Evolutionary conservation across 108 stramenopile genomes (phyloP).

Genomic region (Skeletonema tropicum): DNA sequence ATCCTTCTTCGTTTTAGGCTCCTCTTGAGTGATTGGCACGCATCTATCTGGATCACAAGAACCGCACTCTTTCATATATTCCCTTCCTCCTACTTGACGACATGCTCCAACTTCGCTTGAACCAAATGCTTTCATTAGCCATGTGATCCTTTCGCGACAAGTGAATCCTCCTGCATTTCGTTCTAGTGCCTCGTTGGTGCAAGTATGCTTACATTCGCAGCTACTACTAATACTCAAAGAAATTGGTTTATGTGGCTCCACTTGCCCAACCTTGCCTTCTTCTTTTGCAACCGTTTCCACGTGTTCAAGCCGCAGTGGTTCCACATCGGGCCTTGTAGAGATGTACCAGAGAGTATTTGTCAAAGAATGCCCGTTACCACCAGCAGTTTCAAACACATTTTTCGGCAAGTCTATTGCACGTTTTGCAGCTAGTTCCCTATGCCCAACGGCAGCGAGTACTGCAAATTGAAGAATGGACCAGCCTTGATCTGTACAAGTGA

Average conservation of each 20-base stretch:
- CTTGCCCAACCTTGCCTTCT: background rate
- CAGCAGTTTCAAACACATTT: conserved; percentile 62
- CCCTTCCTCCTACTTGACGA: conserved; percentile 49
- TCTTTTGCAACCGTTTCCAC: background rate
- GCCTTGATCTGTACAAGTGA: conserved; percentile 61
- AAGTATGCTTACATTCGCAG: conserved; percentile 57
- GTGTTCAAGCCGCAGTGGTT: conserved; percentile 37
- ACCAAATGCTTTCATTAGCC: conserved; percentile 46
- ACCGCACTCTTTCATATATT: conserved; percentile 55
- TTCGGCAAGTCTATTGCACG: conserved; percentile 47
- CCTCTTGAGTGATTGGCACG: background rate
- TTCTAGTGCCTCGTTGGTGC: conserved; percentile 55
- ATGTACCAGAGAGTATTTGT: conserved; percentile 79
- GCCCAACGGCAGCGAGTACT: conserved; percentile 73
- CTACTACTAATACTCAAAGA: conserved; percentile 33
- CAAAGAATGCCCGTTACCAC: conserved; percentile 71
- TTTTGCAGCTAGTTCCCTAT: conserved; percentile 55
- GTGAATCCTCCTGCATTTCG: conserved; percentile 52
- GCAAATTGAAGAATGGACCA: conserved; percentile 73
- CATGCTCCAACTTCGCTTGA: conserved; percentile 62
- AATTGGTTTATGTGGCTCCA: conserved; percentile 30
- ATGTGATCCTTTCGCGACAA: conserved; percentile 64
- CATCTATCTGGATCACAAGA: conserved; percentile 49
- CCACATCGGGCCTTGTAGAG: conserved; percentile 57
- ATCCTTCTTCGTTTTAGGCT: background rate